Evolutionary conservation across 306 rosid species (phyloP), one percentile per base, ranked within the genome.

Genomic region (Cicer chorassanicum): DNA sequence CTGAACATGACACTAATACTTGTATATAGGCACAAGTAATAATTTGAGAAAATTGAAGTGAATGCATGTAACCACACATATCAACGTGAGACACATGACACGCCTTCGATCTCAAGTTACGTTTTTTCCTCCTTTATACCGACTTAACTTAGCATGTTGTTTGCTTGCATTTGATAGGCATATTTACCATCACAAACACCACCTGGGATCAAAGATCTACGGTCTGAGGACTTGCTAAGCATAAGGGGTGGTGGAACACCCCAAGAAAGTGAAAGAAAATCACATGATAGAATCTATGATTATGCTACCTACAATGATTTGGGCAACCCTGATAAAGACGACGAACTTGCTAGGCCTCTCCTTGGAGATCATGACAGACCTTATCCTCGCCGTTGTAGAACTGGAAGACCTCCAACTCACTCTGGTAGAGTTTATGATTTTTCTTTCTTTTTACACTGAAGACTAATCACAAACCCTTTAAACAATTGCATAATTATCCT

Each of bases 371-470:
- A 68, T n/a, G 85, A 87, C 49, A 70, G 75, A 80, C 99, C 97
- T 80, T 91, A 92, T 78, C 99, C 98, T 72, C 89, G 95, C 75
- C 92, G 99, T 4, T 94, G 99, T 46, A 82, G 92, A 78, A 91
- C 99, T 4, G 97, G 97, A 65, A 85, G 99, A 45, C 83, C 90
- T 73, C 88, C 93, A 6, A 68, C 84, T 38, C 78, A 48, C 43
- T 54, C 89, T 48, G 97, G 99, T 94, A 78, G 53, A 50, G 44
- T 70, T 50, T 43, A 4, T 1, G 5, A 16, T 11, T 50, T 51
- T 46, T 59, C 64, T 50, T 42, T 6, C 24, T 5, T 65, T 15
- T n/a, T 50, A 46, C 15, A 9, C 9, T 2, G 53, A 29, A 5
- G 5, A 29, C 36, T 4, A 29, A 29, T 4, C 36, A 0, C 36